Evolutionary conservation across 2,329 filamentous ascomycete genomes (phyloP), one percentile per base, ranked within the genome.

Genomic region (Madurella mycetomatis): DNA sequence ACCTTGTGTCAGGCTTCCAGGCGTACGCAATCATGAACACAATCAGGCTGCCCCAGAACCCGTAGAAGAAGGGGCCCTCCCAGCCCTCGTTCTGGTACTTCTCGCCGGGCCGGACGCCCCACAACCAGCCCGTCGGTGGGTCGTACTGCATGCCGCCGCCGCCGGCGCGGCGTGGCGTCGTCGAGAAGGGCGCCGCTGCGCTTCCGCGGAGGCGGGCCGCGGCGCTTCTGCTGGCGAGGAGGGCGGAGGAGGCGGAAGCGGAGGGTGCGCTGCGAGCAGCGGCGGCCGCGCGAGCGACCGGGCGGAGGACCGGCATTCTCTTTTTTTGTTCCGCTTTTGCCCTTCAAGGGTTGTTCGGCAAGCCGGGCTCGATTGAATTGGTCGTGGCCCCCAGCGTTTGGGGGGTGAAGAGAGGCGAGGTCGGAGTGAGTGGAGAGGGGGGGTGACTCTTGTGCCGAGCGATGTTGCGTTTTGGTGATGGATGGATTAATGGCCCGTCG

Each of bases 1-100:
- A 99, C 94, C 90, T 95, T 60, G 92, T 97, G 80, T 99, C 94
- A 50, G 94, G 94, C 85, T 97, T 97, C 72, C 94, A 97, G 59
- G 90, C 90, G 76, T 96, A 90, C 62, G 88, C 90, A 62, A 96
- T 78, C 58, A 82, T 84, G 51, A 85, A 86, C 61, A 90, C 78
- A 30, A 84, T 74, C 67, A 95, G 74, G 67, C 85, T 87, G 51
- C 89, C 90, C 70, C 86, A 88, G 73, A 95, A 91, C 47, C 92
- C 91, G 70, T 88, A 89, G 70, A 87, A 87, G 78, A 87, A 92
- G 53, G 91, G 75, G 62, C 80, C 84, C 81, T 99, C 94, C 94
- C 94, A 99, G 49, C 92, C 94, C 77, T 99, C 94, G 72, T 90
- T 88, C 81, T 95, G 84, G 70, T 90, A 85, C 80, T 96, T 95